Evolutionary conservation across 805 yeast genomes (phyloP), one percentile per base, ranked within the genome.

Genomic region (Metschnikowia orientalis): DNA sequence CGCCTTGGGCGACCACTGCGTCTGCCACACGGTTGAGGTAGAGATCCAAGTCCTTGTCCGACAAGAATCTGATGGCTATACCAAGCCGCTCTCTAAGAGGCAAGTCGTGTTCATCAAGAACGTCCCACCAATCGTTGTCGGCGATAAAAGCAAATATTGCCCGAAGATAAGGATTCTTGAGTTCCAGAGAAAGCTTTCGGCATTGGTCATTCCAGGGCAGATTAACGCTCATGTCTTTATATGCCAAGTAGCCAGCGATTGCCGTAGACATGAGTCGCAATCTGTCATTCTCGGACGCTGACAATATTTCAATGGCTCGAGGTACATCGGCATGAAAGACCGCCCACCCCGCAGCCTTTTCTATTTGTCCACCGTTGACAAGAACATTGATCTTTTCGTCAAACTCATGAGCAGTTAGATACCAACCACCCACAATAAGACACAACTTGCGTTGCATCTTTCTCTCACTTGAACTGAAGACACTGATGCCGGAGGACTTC

Each of bases 261-360:
- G 97, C 97, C 0, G 97, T 82, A 0, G 95, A 87, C 72, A 90
- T 88, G 28, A 90, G 69, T 30, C 82, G 61, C 28, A 85, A 66
- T 34, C 79, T 63, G 52, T 82, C 88, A 37, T 75, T 79, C 30
- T 78, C 78, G 2, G 95, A 76, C n/a, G 74, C 67, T 0, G 84
- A 77, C 34, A 90, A 62, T n/a, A 87, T 81, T 26, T 76, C 77
- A 4, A 89, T 83, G 0, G 97, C 95, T 30, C 78, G 71, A 2
- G 75, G 71, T 2, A 90, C 83, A 54, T 88, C 85, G 5, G 95
- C 96, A 53, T 86, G 90, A 56, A 90, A 90, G 0, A 88, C 89
- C 0, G 97, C 97, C 95, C 95, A 86, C 0, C 95, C 97, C 1
- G 97, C 98, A 1, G 98, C 97, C 52, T 90, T 80, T 41, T 88